Base-by-base conservation (phyloP, 2,329 filamentous ascomycete genomes). In the Elsinoe fawcettii region DNA sequence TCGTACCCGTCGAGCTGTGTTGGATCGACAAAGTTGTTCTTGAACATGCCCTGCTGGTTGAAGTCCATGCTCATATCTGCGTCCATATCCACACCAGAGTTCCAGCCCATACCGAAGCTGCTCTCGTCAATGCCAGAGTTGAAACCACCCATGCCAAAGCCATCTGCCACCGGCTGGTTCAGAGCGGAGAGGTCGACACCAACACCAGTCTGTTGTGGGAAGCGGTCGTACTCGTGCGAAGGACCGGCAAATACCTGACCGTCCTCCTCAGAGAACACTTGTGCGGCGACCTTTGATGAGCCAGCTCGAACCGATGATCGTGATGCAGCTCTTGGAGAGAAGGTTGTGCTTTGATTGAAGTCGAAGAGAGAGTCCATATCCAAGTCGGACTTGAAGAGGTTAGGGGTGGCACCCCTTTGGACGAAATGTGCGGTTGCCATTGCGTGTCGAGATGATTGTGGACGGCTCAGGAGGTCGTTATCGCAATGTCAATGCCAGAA, bases 141-240 rank as follows among this genome's bases (percentile, higher is more conserved):
- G 64, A 68, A 71, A 56, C 68, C 68, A 51, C 80, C 78, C 18
- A 84, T 80, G 61, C 65, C 66, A 63, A 69, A 71, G 51, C 66
- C 67, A 43, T 67, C 67, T 55, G 64, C 66, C 64, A 68, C 66
- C 54, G 61, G 62, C 46, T 62, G 59, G 70, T 88, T 90, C 65
- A 93, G 81, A 34, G 88, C 87, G 68, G 93, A 81, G 11, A 91
- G 87, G 41, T 86, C 84, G 61, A 93, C 77, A 55, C 90, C 91
- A 27, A 96, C 84, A 62, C 91, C 90, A 2, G 93, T 96, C 76
- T 96, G 91, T 71, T 99, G 93, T 75, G 90, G 88, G 77, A 96
- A 95, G 68, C 89, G 84, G 67, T 90, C 88, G 77, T 97, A 97
- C 73, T 95, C 89, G 75, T 96, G 91, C 72, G 90, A 96, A 7